Base-by-base conservation (phyloP, 176 grass and related monocot genomes). In the Tillandsia leiboldiana region DNA sequence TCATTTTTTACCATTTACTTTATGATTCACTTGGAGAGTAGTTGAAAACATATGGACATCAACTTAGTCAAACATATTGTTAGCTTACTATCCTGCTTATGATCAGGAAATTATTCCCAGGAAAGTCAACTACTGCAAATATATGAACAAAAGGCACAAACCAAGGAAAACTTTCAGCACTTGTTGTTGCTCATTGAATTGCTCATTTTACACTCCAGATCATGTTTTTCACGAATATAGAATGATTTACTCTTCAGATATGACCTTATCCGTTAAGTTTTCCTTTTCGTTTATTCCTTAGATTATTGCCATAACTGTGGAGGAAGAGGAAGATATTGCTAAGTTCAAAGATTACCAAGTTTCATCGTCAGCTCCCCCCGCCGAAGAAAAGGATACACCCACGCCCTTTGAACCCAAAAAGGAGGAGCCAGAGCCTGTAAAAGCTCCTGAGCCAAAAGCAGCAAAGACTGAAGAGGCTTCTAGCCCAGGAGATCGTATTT, bases 261-360 rank as follows among this genome's bases (percentile, higher is more conserved):
- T 54, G 52, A 54, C 3, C 15, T 54, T 54, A 54, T 13, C 15
- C 52, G 15, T 54, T 52, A 64, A 57, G 65, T 77, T 52, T 8
- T 64, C 50, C 7, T 52, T 81, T 11, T 28, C 49, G 29, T 57
- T 22, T 2, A 0, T 9, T 72, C 22, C 57, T 62, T 80, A 97
- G 93, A 74, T 92, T 14, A 92, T 97, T 76, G 82, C 79, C 49
- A 57, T 97, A 70, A 92, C 70, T 49, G 89, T 97, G 67, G 93
- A 97, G 85, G 89, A 92, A 76, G 93, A 92, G 73, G 84, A 71
- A 71, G 93, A 97, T 84, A 79, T 97, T 7, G 81, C 81, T 26
- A 97, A 92, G 66, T 90, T 97, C n/a, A 90, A 92, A 77, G 93
- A 92, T 73, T 92, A 90, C 72, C 77, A 92, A 74, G 81, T 78